Evolutionary conservation across 2,329 filamentous ascomycete species (phyloP).

Genomic region (Zalaria sp.): DNA sequence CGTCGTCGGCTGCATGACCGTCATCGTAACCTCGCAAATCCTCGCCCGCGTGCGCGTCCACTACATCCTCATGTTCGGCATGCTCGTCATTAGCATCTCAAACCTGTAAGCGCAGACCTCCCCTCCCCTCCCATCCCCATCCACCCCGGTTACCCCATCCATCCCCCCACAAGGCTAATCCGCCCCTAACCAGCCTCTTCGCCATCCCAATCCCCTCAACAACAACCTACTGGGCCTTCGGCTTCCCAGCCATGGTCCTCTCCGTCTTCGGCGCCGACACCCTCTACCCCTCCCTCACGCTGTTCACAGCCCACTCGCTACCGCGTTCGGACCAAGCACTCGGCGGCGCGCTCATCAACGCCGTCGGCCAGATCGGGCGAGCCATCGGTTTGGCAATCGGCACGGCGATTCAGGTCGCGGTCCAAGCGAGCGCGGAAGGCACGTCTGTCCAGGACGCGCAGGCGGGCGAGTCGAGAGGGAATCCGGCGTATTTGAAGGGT

Average conservation of each 20-base stretch:
- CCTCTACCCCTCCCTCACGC: slow-evolving; percentile 48
- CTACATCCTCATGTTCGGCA: slow-evolving; percentile 44
- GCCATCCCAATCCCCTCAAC: slow-evolving; percentile 46
- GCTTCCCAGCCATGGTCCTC: slow-evolving; percentile 51
- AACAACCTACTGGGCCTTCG: slow-evolving; percentile 54
- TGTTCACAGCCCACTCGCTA: slow-evolving; percentile 51
- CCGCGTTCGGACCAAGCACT: slow-evolving; percentile 51
- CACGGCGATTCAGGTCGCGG: slow-evolving; percentile 49
- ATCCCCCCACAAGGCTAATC: slow-evolving; percentile 27
- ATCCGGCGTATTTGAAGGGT: slow-evolving; percentile 21
- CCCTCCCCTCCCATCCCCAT: not conserved
- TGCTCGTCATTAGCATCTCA: slow-evolving; percentile 38
- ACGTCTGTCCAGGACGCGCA: slow-evolving; percentile 22
- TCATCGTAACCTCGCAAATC: slow-evolving; percentile 41
- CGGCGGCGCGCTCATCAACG: slow-evolving; percentile 54
- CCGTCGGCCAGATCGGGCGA: slow-evolving; percentile 50
- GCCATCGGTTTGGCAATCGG: slow-evolving; percentile 52
- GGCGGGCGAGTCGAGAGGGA: slow-evolving; percentile 8
- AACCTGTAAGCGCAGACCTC: slow-evolving; percentile 22
- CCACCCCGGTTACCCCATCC: slow-evolving; percentile 44
- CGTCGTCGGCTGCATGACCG: slow-evolving; percentile 43
- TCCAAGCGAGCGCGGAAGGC: slow-evolving; percentile 21
- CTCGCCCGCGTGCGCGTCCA: slow-evolving; percentile 44
- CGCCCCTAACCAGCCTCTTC: slow-evolving; percentile 30
- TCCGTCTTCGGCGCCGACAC: slow-evolving; percentile 54